Conservation (phyloP, 441 rosid species). For the Geranium incanum region DNA sequence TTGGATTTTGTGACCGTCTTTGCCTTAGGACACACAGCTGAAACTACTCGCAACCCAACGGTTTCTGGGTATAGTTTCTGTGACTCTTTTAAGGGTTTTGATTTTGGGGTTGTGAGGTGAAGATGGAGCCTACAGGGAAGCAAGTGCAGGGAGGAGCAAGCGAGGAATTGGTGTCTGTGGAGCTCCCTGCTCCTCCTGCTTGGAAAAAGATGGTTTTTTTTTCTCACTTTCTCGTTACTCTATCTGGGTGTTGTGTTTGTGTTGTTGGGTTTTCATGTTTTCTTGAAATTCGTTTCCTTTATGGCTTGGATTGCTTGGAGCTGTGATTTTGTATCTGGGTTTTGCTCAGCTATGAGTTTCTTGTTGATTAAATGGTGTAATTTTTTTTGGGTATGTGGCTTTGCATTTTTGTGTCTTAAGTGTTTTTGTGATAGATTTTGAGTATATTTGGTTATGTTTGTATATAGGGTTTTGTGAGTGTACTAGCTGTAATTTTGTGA, state of each 20-base stretch:
- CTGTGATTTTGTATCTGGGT: background rate
- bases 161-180: constrained; percentile 74
- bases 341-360: background rate
- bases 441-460: background rate
- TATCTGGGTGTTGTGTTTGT: background rate
- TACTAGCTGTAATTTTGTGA: background rate
- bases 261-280: background rate
- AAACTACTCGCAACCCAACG: background rate
- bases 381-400: background rate
- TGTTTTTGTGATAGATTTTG: background rate
- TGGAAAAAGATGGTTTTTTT: constrained; percentile 77
- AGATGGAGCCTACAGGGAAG: constrained; percentile 35
- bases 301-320: background rate
- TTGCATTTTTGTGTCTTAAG: background rate
- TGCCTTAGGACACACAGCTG: too few species aligned
- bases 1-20: too few species aligned
- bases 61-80: background rate
- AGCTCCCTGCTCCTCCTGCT: constrained; percentile 83
- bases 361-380: background rate
- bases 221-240: background rate
- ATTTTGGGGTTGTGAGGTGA: constrained; percentile 14
- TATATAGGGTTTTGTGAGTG: background rate
- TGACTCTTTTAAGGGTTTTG: background rate
- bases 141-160: constrained; percentile 13
- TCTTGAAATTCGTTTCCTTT: background rate